phyloP scores from a whole-genome alignment of 768 basidiomycete species.

The Lenzites betulinus region DNA sequence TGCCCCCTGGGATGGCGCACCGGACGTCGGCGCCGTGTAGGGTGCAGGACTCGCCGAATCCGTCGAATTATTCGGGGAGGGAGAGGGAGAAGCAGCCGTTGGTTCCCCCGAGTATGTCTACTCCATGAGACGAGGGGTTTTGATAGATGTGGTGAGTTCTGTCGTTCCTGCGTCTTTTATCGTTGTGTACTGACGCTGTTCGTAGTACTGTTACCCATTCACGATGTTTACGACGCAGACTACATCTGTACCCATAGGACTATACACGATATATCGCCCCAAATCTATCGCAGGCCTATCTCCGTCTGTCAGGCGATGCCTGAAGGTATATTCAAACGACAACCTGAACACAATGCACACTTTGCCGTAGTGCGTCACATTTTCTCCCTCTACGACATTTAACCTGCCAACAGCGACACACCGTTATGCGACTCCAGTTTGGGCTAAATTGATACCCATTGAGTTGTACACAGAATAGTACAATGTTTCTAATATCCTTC shows the following conservation, averaged over 20 bases:
- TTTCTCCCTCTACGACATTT: not conserved
- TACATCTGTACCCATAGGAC: not conserved
- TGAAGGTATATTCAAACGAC: too few relatives aligned
- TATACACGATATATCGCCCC: conserved; percentile 7
- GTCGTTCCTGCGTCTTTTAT: not conserved
- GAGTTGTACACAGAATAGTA: conserved; percentile 14
- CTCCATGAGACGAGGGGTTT: not conserved
- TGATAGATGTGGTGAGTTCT: not conserved
- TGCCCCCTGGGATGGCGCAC: conserved; percentile 17
- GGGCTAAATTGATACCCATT: conserved; percentile 1
- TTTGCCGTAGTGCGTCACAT: not conserved
- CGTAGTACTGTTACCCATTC: not conserved
- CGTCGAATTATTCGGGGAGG: not conserved
- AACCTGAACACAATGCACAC: too few relatives aligned
- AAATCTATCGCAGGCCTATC: not conserved
- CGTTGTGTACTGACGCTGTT: not conserved
- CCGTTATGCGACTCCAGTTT: not conserved
- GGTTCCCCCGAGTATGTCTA: not conserved
- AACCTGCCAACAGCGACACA: not conserved
- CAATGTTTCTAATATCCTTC: conserved; percentile 2
- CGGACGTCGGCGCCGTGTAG: conserved; percentile 14
- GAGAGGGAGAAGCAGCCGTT: not conserved
- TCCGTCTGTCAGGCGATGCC: not conserved
- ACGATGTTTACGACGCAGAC: not conserved
- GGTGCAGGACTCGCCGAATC: not conserved